A percentile compares a stretch with the other conserved stretches of the same genome.
phyloP scores from a whole-genome alignment of 208 protist genomes.

The Acanthamoeba culbertsoni region DNA sequence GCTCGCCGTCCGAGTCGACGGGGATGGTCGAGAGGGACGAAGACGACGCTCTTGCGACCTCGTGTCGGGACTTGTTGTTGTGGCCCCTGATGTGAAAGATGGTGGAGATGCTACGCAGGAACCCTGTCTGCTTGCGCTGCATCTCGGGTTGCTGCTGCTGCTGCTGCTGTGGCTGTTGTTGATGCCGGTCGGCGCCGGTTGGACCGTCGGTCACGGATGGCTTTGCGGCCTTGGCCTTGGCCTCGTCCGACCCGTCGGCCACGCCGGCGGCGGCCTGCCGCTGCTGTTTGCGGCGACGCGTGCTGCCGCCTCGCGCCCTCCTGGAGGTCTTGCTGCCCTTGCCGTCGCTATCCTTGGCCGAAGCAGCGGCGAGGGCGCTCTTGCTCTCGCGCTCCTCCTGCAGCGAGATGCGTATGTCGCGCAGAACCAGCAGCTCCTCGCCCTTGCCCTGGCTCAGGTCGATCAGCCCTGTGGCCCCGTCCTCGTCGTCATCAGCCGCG shows the following conservation, averaged over 20 bases:
- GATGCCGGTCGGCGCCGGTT: too few species aligned
- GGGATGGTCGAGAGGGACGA: background rate
- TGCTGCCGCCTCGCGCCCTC: background rate
- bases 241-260: too few species aligned
- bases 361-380: background rate
- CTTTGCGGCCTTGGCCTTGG: too few species aligned
- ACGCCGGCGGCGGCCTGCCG: too few species aligned
- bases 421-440: slow-evolving; percentile 18
- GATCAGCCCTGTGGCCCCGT: background rate
- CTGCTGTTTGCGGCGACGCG: background rate
- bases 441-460: background rate
- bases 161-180: too few species aligned
- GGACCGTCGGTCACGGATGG: too few species aligned
- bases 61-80: background rate
- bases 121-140: background rate
- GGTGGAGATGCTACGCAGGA: slow-evolving; percentile 28
- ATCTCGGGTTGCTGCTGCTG: too few species aligned
- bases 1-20: background rate
- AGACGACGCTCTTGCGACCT: background rate
- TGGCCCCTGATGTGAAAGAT: background rate
- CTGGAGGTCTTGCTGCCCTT: background rate
- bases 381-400: background rate
- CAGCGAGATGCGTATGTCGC: slow-evolving; percentile 2
- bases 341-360: background rate
- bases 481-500: background rate